Percentiles rank a stretch among this genome's conserved stretches.
These are phyloP conservation scores for Boletus vinaceobasis DNA, from an alignment of 768 basidiomycete species.

Conservation along the genomic window DNA sequence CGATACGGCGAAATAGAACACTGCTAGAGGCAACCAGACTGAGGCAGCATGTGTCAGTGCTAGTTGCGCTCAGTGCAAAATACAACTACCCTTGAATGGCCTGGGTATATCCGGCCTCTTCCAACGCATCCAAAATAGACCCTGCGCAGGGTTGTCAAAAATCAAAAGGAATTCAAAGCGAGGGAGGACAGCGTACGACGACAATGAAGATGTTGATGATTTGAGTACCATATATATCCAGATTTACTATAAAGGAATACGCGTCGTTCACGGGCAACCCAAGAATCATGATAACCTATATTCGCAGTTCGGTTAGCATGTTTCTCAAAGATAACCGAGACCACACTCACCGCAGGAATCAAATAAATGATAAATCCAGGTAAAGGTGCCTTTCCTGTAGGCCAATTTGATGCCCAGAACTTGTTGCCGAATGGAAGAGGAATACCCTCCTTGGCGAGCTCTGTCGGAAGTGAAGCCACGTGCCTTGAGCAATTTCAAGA, in stretches of 20 bases:
- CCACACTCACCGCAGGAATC: constrained; percentile 43
- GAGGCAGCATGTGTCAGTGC: background rate
- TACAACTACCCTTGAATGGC: constrained; percentile 48
- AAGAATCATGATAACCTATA: constrained; percentile 50
- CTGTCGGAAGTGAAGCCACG: constrained; percentile 21
- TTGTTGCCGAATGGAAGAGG: constrained; percentile 56
- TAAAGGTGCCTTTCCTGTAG: constrained; percentile 52
- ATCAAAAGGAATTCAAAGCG: too few relatives aligned
- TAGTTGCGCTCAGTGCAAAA: too few relatives aligned
- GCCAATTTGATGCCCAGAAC: constrained; percentile 65
- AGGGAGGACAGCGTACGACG: constrained; percentile 35
- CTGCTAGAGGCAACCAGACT: constrained; percentile 53
- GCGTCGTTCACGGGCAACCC: constrained; percentile 50
- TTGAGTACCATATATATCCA: constrained; percentile 46
- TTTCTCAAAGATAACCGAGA: background rate
- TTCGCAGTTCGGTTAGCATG: background rate
- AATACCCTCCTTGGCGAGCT: constrained; percentile 62
- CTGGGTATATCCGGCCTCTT: constrained; percentile 42
- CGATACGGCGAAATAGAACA: constrained; percentile 51
- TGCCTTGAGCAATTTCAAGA: background rate
- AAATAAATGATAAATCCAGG: constrained; percentile 55
- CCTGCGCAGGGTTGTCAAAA: constrained; percentile 26
- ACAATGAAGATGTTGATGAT: constrained; percentile 57
- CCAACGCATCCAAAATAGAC: constrained; percentile 56
- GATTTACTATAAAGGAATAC: constrained; percentile 60